Percentiles rank a stretch among this genome's conserved stretches.
Evolutionary conservation across 768 basidiomycete genomes (phyloP).

Genomic region (Suillus discolor): DNA sequence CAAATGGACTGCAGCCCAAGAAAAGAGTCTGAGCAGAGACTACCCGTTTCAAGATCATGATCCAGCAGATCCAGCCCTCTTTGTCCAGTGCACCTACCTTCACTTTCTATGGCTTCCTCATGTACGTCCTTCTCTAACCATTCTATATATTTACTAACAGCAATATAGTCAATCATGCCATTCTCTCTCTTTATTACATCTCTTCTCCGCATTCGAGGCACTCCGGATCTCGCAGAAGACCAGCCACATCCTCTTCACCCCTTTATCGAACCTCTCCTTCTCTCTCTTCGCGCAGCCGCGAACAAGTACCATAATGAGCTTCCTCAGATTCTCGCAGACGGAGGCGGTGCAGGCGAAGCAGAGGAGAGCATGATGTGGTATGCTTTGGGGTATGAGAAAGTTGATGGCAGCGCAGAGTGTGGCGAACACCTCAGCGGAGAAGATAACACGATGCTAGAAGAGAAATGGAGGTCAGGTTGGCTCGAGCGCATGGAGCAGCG

Average conservation of each 20-base stretch:
- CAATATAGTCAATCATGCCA: conserved; percentile 69
- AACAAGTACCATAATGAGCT: conserved; percentile 71
- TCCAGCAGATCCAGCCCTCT: conserved; percentile 55
- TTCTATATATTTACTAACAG: conserved; percentile 13
- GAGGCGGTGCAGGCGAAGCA: conserved; percentile 60
- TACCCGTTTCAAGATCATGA: conserved; percentile 52
- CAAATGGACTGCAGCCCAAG: conserved; percentile 61
- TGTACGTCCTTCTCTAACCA: conserved; percentile 39
- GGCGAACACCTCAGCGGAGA: conserved; percentile 22
- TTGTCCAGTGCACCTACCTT: conserved; percentile 64
- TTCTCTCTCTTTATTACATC: conserved; percentile 57
- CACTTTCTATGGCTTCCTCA: conserved; percentile 82
- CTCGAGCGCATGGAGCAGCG: conserved; percentile 68
- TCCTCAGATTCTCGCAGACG: conserved; percentile 56
- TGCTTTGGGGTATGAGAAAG: conserved; percentile 62
- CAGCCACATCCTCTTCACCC: conserved; percentile 57
- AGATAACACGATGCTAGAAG: conserved; percentile 41
- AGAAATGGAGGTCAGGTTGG: conserved; percentile 57
- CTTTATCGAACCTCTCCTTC: conserved; percentile 61
- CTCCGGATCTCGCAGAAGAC: conserved; percentile 26
- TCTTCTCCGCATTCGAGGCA: conserved; percentile 49
- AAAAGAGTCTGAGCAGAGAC: conserved; percentile 56
- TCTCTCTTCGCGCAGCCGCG: conserved; percentile 53
- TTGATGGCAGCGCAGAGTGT: conserved; percentile 34
- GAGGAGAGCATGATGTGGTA: conserved; percentile 84